Base-by-base conservation (phyloP, 2,329 filamentous ascomycete species). In the Paracoccidioides lutzii region DNA sequence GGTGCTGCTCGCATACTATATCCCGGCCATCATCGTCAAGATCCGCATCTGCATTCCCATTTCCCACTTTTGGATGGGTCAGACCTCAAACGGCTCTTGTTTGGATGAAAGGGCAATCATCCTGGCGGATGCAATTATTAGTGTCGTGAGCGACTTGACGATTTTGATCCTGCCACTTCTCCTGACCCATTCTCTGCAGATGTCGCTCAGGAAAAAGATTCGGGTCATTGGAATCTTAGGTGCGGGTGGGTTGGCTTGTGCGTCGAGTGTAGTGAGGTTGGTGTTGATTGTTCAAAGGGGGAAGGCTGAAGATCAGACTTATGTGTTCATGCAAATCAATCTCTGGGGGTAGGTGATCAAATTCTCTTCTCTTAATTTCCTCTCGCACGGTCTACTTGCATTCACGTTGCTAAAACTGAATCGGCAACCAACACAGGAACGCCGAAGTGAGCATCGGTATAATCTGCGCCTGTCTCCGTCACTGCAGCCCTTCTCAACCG, bases 61-160 rank as follows among this genome's bases (percentile, higher is more conserved):
- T 30, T 54, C 62, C 5, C 69, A 65, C 1, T 75, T 74, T 54
- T 76, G 75, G 74, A 57, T 63, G 1, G 63, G 66, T 0, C 56
- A 60, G 3, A 22, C 40, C 3, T 57, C 56, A 1, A 28, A 59
- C 0, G 65, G 65, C 10, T 57, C 59, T 4, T 67, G 66, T 35
- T 60, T 68, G 37, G 51, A 67, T 49, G 59, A 68, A 53, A 55
- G 57, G 0, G 68, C 68, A 0, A 76, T 80, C 38, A 72, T 80
- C 33, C 69, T 79, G 37, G 73, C 74, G 10, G 72, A 81, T 43
- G 79, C 80, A 5, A 75, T 80, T 40, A 75, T 82, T 61, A 83
- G 82, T 64, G 80, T 81, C 32, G 64, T 77, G 51, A 81, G 78
- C 33, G 81, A 84, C 63, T 73, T 83, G 52, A 68, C 76, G 8